Evolutionary conservation across 2,329 filamentous ascomycete species (phyloP).

Genomic region (Emmonsiellopsis sp.): DNA sequence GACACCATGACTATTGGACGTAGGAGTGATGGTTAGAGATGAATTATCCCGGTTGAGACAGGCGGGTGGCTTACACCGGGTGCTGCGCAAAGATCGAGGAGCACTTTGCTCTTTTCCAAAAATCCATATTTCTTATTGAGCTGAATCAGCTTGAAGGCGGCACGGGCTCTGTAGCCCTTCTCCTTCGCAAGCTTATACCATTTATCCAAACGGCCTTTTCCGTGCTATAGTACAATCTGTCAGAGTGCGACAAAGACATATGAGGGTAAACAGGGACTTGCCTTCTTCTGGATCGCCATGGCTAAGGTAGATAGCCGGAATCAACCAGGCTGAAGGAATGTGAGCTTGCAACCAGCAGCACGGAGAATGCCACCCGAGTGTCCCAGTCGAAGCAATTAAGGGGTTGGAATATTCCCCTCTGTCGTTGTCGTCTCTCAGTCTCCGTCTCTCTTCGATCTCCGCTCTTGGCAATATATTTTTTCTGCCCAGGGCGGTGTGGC

Average conservation of each 20-base stretch:
- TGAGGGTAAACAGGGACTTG: constrained; percentile 19
- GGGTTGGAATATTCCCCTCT: not conserved
- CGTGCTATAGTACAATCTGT: constrained; percentile 49
- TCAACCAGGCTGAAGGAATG: not conserved
- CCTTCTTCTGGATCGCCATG: constrained; percentile 97
- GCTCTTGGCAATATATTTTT: not conserved
- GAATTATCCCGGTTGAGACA: not conserved
- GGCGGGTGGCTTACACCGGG: constrained; percentile 62
- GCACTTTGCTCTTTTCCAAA: constrained; percentile 89
- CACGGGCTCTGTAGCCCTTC: constrained; percentile 91
- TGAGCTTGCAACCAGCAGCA: not conserved
- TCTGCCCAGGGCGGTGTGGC: not conserved
- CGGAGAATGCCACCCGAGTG: not conserved
- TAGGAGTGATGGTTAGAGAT: not conserved
- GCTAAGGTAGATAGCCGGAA: constrained; percentile 10
- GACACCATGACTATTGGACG: constrained; percentile 68
- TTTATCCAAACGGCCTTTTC: constrained; percentile 96
- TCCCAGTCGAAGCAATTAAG: not conserved
- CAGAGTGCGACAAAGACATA: constrained; percentile 17
- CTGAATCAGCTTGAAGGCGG: constrained; percentile 96
- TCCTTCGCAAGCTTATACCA: constrained; percentile 99
- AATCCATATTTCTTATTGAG: constrained; percentile 99
- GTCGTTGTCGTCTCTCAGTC: not conserved
- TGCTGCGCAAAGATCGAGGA: constrained; percentile 94
- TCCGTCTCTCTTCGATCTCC: not conserved